phyloP scores from a whole-genome alignment of 1,139 yeast genomes.

The Scheffersomyces insectosa region DNA sequence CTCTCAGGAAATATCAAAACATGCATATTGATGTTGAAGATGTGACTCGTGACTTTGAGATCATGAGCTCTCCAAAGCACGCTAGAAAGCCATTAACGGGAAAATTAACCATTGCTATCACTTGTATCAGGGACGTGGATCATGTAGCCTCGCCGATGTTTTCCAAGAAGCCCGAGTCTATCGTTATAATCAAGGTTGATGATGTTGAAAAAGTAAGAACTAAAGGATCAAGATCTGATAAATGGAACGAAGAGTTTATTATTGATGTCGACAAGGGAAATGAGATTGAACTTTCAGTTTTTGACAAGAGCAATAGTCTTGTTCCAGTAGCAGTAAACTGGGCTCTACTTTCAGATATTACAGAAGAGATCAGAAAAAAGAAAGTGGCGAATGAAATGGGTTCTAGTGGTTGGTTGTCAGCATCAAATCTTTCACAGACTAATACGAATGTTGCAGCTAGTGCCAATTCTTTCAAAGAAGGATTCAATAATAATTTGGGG shows the following conservation, averaged over 20 bases:
- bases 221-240: conserved; percentile 70
- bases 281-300: conserved; percentile 84
- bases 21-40: conserved; percentile 76
- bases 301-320: conserved; percentile 65
- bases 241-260: conserved; percentile 82
- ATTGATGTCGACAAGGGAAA: conserved; percentile 86
- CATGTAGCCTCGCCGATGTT: conserved; percentile 84
- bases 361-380: conserved; percentile 90
- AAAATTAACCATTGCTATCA: conserved; percentile 64
- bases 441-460: conserved; percentile 14
- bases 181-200: conserved; percentile 78
- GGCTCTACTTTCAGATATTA: conserved; percentile 85
- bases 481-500: neutral
- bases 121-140: conserved; percentile 85
- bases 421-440: conserved; percentile 49
- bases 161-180: conserved; percentile 77
- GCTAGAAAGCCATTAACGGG: conserved; percentile 87
- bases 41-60: conserved; percentile 58
- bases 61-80: conserved; percentile 64
- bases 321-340: conserved; percentile 94
- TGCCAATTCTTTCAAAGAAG: neutral
- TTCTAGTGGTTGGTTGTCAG: conserved; percentile 85
- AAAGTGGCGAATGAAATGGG: conserved; percentile 77
- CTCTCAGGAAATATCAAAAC: conserved; percentile 84
- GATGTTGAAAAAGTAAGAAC: conserved; percentile 82